Base-by-base conservation (phyloP, 805 yeast genomes). In the Sugiyamaella americana region DNA sequence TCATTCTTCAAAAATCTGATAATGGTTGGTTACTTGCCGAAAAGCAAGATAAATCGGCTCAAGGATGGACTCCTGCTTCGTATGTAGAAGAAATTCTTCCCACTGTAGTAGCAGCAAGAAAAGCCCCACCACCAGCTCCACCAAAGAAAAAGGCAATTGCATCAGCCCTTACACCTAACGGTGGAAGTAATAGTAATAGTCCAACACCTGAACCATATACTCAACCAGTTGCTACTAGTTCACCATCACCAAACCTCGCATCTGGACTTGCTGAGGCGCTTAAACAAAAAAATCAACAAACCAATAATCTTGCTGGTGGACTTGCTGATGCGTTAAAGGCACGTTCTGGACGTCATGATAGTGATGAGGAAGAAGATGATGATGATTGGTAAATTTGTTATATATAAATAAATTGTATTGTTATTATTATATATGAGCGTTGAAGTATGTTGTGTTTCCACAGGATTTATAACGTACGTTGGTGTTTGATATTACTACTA, bases 31-130 rank as follows among this genome's bases (percentile, higher is more conserved):
- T 95, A 57, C 72, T 93, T 48, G 97, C 88, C 6, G 84, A 84
- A 62, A 72, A 79, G 29, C 63, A 82, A 51, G 89, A 84, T 58
- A 93, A 85, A 36, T 60, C 82, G 1, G 76, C 71, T 47, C 93
- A 88, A 63, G 99, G 99, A 3, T 93, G 98, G 98, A 91, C 93
- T 10, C 99, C 99, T 11, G 83, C 93, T 19, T 85, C 89, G n/a
- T 93, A 89, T 62, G 79, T 91, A 59, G 79, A 70, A 50, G 64
- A 63, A 35, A 50, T 60, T 37, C n/a, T n/a, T n/a, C n/a, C n/a
- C n/a, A 49, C 48, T 42, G 50, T 38, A 13, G 32, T 22, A 37
- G 21, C 41, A 6, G 29, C 29, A 8, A 55, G 63, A 30, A 56
- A 50, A 39, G 60, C 63, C 37, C 56, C 57, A 20, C 58, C 60